These are phyloP conservation scores for Cutaneotrichosporon dermatis DNA, from an alignment of 1,284 basidiomycete genomes.

Conservation along the genomic window DNA sequence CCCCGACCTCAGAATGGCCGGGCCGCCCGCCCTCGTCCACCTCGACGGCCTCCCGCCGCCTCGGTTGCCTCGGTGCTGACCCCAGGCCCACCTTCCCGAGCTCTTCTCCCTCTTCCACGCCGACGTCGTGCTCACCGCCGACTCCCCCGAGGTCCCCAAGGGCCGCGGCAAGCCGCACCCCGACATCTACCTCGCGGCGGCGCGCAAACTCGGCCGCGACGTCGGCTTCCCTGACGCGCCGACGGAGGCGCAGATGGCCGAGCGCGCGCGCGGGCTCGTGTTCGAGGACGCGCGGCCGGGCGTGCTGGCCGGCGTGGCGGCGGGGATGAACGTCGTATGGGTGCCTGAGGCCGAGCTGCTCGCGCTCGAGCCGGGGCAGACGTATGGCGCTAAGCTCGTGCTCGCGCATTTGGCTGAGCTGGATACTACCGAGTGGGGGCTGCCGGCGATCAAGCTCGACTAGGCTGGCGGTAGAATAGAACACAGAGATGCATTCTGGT, in stretches of 20 bases:
- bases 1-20: no score
- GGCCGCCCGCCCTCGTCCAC: no score
- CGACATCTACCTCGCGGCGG: slow-evolving; percentile 49
- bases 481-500: neutral
- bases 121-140: slow-evolving; percentile 42
- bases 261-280: slow-evolving; percentile 41
- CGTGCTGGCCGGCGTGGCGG: slow-evolving; percentile 43
- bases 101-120: slow-evolving; percentile 46
- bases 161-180: slow-evolving; percentile 47
- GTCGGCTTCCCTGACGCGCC: slow-evolving; percentile 41
- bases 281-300: slow-evolving; percentile 49
- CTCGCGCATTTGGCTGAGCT: slow-evolving; percentile 40
- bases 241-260: slow-evolving; percentile 32
- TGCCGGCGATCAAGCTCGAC: slow-evolving; percentile 22
- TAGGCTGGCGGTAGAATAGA: neutral
- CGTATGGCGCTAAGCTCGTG: slow-evolving; percentile 41
- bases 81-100: slow-evolving; percentile 45
- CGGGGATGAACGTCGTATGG: slow-evolving; percentile 51
- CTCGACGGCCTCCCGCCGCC: no score
- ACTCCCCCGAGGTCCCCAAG: slow-evolving; percentile 42
- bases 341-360: slow-evolving; percentile 45
- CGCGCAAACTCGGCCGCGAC: slow-evolving; percentile 41
- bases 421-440: slow-evolving; percentile 43
- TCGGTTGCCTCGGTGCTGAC: neutral
- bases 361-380: slow-evolving; percentile 38